These are phyloP conservation scores for Extremus antarcticus DNA, from an alignment of 495 filamentous ascomycete genomes.

Conservation along the genomic window DNA sequence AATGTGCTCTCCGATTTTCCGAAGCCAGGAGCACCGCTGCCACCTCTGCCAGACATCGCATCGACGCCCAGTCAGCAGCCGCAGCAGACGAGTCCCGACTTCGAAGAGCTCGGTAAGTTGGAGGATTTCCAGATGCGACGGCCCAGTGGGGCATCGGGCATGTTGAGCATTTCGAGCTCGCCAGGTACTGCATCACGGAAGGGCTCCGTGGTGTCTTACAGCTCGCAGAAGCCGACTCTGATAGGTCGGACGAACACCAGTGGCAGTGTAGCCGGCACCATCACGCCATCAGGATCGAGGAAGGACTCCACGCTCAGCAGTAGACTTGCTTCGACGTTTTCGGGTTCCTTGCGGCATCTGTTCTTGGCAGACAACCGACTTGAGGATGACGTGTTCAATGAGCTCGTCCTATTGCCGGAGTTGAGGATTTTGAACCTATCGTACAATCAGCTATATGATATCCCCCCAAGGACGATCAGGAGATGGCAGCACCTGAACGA, in stretches of 20 bases:
- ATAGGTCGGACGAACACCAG: conserved; percentile 56
- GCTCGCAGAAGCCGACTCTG: conserved; percentile 71
- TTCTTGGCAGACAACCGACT: conserved; percentile 89
- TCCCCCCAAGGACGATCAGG: conserved; percentile 76
- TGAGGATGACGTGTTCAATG: conserved; percentile 87
- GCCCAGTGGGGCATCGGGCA: conserved; percentile 74
- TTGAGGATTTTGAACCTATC: conserved; percentile 85
- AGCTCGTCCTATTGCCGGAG: conserved; percentile 71
- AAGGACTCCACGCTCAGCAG: conserved; percentile 82
- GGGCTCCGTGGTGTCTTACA: conserved; percentile 68
- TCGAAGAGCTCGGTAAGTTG: conserved; percentile 64
- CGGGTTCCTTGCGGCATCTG: conserved; percentile 67
- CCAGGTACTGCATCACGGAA: conserved; percentile 54
- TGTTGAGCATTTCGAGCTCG: conserved; percentile 63
- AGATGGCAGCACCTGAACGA: conserved; percentile 82
- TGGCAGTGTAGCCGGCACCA: conserved; percentile 36
- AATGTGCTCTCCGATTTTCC: conserved; percentile 86
- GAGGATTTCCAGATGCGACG: conserved; percentile 55
- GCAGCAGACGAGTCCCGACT: conserved; percentile 49
- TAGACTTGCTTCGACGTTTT: conserved; percentile 70
- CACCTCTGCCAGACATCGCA: conserved; percentile 10
- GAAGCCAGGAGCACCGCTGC: conserved; percentile 42
- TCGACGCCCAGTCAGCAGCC: conserved; percentile 40
- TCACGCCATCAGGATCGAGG: conserved; percentile 47
- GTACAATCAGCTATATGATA: conserved; percentile 86